Evolutionary conservation across 345 rosid species (phyloP), one percentile per base, ranked within the genome.

Genomic region (Gossypium raimondii): DNA sequence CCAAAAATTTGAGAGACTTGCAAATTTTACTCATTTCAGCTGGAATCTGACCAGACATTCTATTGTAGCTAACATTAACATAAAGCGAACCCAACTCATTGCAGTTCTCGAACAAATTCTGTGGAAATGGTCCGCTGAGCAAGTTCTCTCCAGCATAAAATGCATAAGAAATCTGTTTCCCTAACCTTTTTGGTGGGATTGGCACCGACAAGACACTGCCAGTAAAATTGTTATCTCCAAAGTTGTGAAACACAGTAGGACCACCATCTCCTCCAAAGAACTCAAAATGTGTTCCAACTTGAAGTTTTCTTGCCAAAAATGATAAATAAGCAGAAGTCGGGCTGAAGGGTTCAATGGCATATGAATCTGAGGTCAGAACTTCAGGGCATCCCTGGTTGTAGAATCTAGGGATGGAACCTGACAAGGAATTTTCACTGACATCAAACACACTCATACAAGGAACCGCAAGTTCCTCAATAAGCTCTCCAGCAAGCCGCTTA

Each of bases 381-480:
- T 84, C 78, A 63, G 88, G 84, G 76, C 97, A 94, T 66, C 47
- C 78, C 61, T 71, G 79, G 61, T 59, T 81, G 48, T 77, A 44
- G 73, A 92, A 92, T 72, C 64, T 81, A 22, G 97, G 98, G 61
- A 94, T 80, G 12, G 84, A 70, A 83, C 98, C 97, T 1, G 91
- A 84, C 73, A 94, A 78, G 41, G 75, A 58, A 75, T 94, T 94
- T 56, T 85, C 86, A 20, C 94, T 86, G 50, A 90, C 87, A 73
- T 94, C 93, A 75, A 94, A 94, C 75, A 94, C 73, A 64, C 88
- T 86, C 89, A 90, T 94, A 71, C 98, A 94, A 47, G 98, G 94
- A 58, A 94, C 91, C 3, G 82, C 72, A 69, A 90, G 82, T 75
- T 85, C 90, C 75, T 81, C 75, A 61, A 59, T 47, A 71, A 92